Base-by-base conservation (phyloP, 2,329 filamentous ascomycete genomes). In the Arthroderma sp. region DNA sequence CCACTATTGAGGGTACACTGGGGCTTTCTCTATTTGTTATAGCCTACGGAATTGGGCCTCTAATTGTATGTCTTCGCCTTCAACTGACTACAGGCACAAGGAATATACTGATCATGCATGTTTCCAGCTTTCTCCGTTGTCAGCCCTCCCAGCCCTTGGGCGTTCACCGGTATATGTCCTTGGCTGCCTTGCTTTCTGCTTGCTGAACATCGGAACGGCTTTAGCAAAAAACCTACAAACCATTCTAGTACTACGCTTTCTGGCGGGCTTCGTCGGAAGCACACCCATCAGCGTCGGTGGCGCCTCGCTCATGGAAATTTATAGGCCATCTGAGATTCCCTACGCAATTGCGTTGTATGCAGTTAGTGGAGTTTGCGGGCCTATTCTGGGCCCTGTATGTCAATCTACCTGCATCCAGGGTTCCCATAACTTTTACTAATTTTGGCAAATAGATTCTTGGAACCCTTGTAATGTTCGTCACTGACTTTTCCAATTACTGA, bases 1-100 rank as follows among this genome's bases (percentile, higher is more conserved):
- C 15, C 15, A 22, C 15, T 22, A 22, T 22, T 22, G 15, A 22
- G 6, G 73, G 75, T 2, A 71, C 72, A 0, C 64, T 81, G 0
- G 77, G 76, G 0, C 65, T 82, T 4, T 70, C 76, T 0, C 68
- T 82, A 47, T 82, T 80, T 54, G 77, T 82, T 1, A 61, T 80
- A 0, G 78, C 75, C 1, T 78, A 56, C 36, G 50, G 50, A 3
- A 48, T 52, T 33, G 50, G 50, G 4, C 48, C 48, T 29, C 36
- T 51, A 4, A 42, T 50, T 29, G 47, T 50, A 44, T 40, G 43
- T 22, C 27, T 10, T 22, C 37, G 27, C 27, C 9, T 10, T 4
- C 15, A 7, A n/a, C 15, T n/a, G 10, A n/a, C 15, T 27, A 7
- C 29, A 29, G n/a, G 9, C 3, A 22, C 15, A n/a, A 6, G 30